Evolutionary conservation across 257 asterid species (phyloP), one percentile per base, ranked within the genome.

Genomic region (Ophiorrhiza pumila): DNA sequence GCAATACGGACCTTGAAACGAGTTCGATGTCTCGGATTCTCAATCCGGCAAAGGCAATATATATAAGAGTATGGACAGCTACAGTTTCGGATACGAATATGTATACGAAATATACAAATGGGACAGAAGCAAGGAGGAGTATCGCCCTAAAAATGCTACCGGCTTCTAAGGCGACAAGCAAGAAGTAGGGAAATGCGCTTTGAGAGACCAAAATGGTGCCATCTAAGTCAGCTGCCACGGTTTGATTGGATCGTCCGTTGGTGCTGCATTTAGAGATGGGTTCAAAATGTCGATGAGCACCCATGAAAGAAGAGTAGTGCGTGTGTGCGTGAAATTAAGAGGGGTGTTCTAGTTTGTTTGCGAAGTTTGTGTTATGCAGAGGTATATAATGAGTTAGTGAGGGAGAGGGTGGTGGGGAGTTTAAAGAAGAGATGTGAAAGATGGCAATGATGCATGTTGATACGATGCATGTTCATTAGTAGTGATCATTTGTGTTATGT

Each of bases 151-250:
- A 39, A 2, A 88, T 72, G 83, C 88, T 88, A 7, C 98, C 98
- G 4, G 95, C 98, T 80, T 94, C 97, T 12, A 94, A 63, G 39
- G 98, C 97, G 0, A 94, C 76, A 32, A 94, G 96, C 85, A 94
- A 71, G 87, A 71, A 91, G 80, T 91, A 91, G 1, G 98, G 96
- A 37, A 94, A 91, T 0, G 97, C 79, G 68, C 84, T 89, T 13
- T 71, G 68, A 0, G 97, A 89, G 1, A 85, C 64, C 12, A 89
- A 58, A 43, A 94, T 87, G 0, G 98, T 90, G 46, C 97, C 97
- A 43, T 94, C 98, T n/a, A 94, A 81, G 69, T 89, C 96, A 0
- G 98, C 84, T 1, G 91, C 96, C 50, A 94, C 91, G 1, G 96
- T 84, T 53, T 94, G 93, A 13, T 76, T 55, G 18, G 90, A 84